Base-by-base conservation (phyloP, 2,329 filamentous ascomycete species). In the Trichoderma citrinoviride region DNA sequence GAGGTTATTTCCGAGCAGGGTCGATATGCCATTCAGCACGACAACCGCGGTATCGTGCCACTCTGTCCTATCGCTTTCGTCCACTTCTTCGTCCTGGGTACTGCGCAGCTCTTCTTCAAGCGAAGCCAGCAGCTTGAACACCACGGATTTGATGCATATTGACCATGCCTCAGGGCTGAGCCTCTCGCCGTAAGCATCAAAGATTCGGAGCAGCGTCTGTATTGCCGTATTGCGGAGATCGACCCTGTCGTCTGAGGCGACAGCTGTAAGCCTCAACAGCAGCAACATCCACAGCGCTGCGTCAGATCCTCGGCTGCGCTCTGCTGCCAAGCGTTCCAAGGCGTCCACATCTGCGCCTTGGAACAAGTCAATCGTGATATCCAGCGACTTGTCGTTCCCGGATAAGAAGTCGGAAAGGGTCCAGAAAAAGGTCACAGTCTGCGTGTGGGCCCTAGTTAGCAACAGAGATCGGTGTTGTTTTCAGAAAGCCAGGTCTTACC, bases 381-480 rank as follows among this genome's bases (percentile, higher is more conserved):
- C 81, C 50, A 89, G 83, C 0, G 83, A 80, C 65, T 81, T 81
- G 61, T 82, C 86, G 69, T 85, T 86, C 3, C 82, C 79, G 1
- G 86, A 88, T 5, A 98, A 81, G 68, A 93, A 95, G 75, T 97
- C 93, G 0, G 94, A 97, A 7, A 97, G 85, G 61, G 94, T 93
- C 92, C 93, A 97, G 75, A 97, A 96, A 73, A 96, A 95, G 0
- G 94, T 97, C 8, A 97, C 91, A 1, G 93, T 95, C 86, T 92
- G 54, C 46, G 17, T n/a, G 17, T 6, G n/a, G 25, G 7, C 27
- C 17, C 33, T 43, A 15, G 37, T 47, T 41, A 43, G 56, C 27
- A 7, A 44, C 5, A 8, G 25, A 6, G n/a, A 7, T 5, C 10
- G 8, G 10, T 10, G 19, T 33, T 3, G 3, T 6, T 27, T 12